Evolutionary conservation across 2,329 filamentous ascomycete species (phyloP).

Genomic region (Aspergillus sp.): DNA sequence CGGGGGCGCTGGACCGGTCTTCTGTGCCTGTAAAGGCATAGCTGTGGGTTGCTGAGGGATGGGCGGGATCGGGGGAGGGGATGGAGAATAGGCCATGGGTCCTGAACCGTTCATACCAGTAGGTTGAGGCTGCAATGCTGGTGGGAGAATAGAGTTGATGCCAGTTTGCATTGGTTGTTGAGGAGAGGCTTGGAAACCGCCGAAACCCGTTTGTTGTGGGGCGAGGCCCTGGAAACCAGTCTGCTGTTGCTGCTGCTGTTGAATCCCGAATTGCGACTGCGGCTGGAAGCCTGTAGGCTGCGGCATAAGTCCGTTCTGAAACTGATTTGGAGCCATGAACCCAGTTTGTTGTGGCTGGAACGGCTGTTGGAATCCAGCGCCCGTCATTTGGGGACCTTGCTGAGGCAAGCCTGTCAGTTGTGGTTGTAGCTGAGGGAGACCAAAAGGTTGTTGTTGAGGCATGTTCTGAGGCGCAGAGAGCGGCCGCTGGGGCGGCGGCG

Average conservation of each 20-base stretch:
- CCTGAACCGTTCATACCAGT: slow-evolving; percentile 53
- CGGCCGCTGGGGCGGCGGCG: slow-evolving; percentile 76
- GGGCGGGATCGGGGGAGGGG: slow-evolving; percentile 55
- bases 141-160: slow-evolving; percentile 55
- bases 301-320: slow-evolving; percentile 43
- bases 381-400: slow-evolving; percentile 59
- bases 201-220: slow-evolving; percentile 57
- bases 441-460: slow-evolving; percentile 68
- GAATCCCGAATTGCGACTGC: slow-evolving; percentile 46
- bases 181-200: slow-evolving; percentile 45
- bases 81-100: slow-evolving; percentile 48
- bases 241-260: slow-evolving; percentile 51
- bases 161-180: slow-evolving; percentile 52
- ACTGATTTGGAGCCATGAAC: slow-evolving; percentile 48
- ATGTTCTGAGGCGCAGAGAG: slow-evolving; percentile 83
- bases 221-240: slow-evolving; percentile 46
- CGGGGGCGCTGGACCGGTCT: slow-evolving; percentile 81
- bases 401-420: slow-evolving; percentile 76
- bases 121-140: slow-evolving; percentile 51
- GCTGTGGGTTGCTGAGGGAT: slow-evolving; percentile 59
- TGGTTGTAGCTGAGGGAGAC: slow-evolving; percentile 72
- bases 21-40: slow-evolving; percentile 69
- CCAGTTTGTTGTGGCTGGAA: slow-evolving; percentile 66
- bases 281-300: slow-evolving; percentile 50
- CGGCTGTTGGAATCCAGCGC: slow-evolving; percentile 62